Evolutionary conservation across 495 filamentous ascomycete species (phyloP), one percentile per base, ranked within the genome.

Genomic region (Astrothelium subdiscretum): DNA sequence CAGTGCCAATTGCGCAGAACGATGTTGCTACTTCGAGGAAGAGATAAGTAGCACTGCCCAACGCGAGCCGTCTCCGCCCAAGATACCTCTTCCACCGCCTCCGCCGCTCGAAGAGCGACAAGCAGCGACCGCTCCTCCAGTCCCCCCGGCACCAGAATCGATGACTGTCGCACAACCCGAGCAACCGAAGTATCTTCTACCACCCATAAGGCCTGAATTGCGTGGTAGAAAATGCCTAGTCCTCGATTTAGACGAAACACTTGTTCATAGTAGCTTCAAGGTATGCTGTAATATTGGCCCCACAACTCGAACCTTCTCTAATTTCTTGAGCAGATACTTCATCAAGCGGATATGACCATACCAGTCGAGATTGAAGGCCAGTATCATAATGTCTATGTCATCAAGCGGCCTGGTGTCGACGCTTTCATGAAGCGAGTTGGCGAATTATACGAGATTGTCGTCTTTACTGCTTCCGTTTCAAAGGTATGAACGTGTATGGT

Each of bases 201-300:
- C 90, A 18, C 88, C 92, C 11, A 77, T 91, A 57, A 76, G 83
- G 20, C 86, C 91, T 15, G 85, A 86, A 65, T 83, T 94, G 67
- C 84, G 86, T 63, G 88, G 90, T 26, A 86, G 87, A 69, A 99
- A 99, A 73, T 97, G 95, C 69, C 78, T 99, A 48, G 92, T 99
- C 18, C 79, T 99, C 27, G 94, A 99, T 77, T 76, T 99, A 52
- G 94, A 99, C 66, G 94, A 99, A 73, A 99, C 95, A n/a, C 76
- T 99, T 38, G 94, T 99, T 24, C 94, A 99, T 75, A 97, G 94
- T 73, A 97, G 94, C 69, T 99, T 99, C 75, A 99, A 99, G 85
- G 94, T 96, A 76, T 69, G n/a, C n/a, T n/a, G 62, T 32, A 35
- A 35, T 1, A 1, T 29, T 11, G 1, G 32, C 10, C 22, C 26